Percentiles rank a stretch among this genome's conserved stretches.
Conservation (phyloP, 305 asterid genomes). For the Caryopteris hybrid region DNA sequence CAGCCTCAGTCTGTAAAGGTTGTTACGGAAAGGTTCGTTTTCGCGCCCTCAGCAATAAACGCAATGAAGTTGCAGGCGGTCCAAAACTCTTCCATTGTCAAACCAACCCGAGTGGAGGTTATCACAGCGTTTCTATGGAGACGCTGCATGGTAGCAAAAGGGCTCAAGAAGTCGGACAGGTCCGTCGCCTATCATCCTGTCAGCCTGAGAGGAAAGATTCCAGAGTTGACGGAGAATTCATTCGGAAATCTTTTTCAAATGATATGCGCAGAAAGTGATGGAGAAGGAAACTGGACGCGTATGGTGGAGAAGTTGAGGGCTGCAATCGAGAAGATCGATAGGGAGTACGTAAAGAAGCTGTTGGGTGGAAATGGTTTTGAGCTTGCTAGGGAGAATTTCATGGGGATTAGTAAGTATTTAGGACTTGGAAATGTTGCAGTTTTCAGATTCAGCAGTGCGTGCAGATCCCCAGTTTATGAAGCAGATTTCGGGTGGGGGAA, state of each 20-base stretch:
- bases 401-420: slow-evolving; percentile 14
- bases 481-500: slow-evolving; percentile 26
- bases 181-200: slow-evolving; percentile 32
- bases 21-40: slow-evolving; percentile 23
- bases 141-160: slow-evolving; percentile 23
- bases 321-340: slow-evolving; percentile 25
- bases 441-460: slow-evolving; percentile 29
- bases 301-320: slow-evolving; percentile 32
- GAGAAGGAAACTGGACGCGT: slow-evolving; percentile 16
- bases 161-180: not conserved
- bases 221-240: slow-evolving; percentile 22
- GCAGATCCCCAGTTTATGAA: slow-evolving; percentile 19
- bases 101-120: slow-evolving; percentile 34
- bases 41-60: slow-evolving; percentile 21
- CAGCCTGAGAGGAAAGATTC: slow-evolving; percentile 26
- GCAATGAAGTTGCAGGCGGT: slow-evolving; percentile 9
- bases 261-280: slow-evolving; percentile 19
- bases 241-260: slow-evolving; percentile 43
- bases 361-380: slow-evolving; percentile 27
- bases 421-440: slow-evolving; percentile 18
- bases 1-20: slow-evolving; percentile 8
- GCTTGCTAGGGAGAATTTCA: slow-evolving; percentile 31
- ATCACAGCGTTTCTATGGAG: slow-evolving; percentile 38
- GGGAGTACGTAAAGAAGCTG: slow-evolving; percentile 16
- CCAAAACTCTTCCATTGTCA: not conserved